These are phyloP conservation scores for Chrysochromulina tobinii DNA, from an alignment of 78 protist species.

Conservation along the genomic window DNA sequence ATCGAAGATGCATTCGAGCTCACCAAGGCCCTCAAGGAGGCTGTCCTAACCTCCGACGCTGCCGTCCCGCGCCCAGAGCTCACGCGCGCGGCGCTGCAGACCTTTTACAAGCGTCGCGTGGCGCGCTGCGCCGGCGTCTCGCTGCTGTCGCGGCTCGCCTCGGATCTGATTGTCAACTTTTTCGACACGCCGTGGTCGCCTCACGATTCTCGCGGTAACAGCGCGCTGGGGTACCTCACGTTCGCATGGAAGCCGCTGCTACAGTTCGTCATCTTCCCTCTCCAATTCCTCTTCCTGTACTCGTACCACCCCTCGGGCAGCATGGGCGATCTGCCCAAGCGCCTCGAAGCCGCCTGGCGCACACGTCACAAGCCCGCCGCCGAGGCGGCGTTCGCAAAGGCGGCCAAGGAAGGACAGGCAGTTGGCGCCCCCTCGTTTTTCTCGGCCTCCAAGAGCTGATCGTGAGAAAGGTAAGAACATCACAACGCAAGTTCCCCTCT, in stretches of 20 bases:
- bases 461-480: too few relatives aligned
- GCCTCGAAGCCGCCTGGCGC: not conserved
- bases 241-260: not conserved
- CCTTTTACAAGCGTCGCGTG: not conserved
- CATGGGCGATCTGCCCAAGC: not conserved
- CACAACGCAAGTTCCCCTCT: too few relatives aligned
- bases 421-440: not conserved
- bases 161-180: conserved; percentile 11
- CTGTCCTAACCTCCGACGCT: not conserved
- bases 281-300: not conserved
- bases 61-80: not conserved
- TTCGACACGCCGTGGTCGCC: conserved; percentile 25
- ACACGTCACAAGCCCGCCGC: not conserved
- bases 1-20: conserved; percentile 41
- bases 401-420: not conserved
- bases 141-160: not conserved
- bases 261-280: not conserved
- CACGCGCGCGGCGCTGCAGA: not conserved
- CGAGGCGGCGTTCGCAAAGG: not conserved
- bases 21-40: not conserved
- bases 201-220: not conserved
- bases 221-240: not conserved
- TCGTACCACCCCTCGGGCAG: not conserved
- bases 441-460: not conserved
- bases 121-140: not conserved